Evolutionary conservation across 2,329 filamentous ascomycete genomes (phyloP), one percentile per base, ranked within the genome.

Genomic region (Colletotrichum somersetense): DNA sequence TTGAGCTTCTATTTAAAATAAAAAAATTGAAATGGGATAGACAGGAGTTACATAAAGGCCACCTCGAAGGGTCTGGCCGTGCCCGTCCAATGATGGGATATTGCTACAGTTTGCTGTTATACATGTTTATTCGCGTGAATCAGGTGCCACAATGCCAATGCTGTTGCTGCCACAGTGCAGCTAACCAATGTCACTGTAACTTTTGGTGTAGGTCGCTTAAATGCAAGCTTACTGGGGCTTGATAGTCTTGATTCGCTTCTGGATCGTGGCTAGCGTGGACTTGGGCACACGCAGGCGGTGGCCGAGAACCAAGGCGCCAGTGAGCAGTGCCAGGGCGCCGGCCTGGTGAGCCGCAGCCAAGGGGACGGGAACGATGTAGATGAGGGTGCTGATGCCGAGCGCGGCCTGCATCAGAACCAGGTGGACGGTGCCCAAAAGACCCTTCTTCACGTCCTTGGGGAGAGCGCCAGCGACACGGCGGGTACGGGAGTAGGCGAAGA

Each of bases 321-420:
- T 97, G 73, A 99, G 83, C 26, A 99, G 85, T 2, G 93, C 94
- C 75, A 99, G 83, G 72, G 92, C 93, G 50, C 96, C 96, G 2
- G 96, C 96, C 83, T 99, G 96, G 81, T 99, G 96, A 10, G 94
- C 91, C 3, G 96, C 95, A 0, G 96, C 96, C 12, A 99, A 85
- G 74, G 92, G 92, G 2, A 92, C 92, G 5, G 97, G 96, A 0
- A 99, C 95, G 80, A 99, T 91, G 84, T 98, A 98, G 77, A 97
- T 91, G 72, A 99, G 87, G 0, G 96, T 99, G 74, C 88, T 91
- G 80, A 99, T 97, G 33, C 96, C 96, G 6, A 99, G 89, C 0
- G 91, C 86, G 35, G 94, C 95, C 83, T 99, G 96, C 75, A 97
- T 73, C 70, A 88, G 89, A 2, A 93, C 94, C 23, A 98, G 89